A percentile compares a stretch with the other conserved stretches of the same genome.
phyloP scores from a whole-genome alignment of 176 grass and related monocot genomes.

The Secale cereale region DNA sequence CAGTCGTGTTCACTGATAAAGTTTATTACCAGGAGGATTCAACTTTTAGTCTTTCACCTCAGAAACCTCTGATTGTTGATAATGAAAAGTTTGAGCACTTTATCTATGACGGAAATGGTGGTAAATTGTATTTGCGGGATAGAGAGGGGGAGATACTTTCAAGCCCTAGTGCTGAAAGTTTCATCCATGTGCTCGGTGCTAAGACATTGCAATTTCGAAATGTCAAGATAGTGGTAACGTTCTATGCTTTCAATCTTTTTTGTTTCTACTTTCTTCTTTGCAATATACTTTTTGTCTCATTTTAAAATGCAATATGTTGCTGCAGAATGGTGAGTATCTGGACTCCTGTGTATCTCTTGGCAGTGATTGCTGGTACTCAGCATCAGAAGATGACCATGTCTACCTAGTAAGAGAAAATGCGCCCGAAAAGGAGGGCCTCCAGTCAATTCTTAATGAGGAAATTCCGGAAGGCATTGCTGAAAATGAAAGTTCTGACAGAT shows the following conservation, averaged over 20 bases:
- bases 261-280: slow-evolving; percentile 10
- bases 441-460: slow-evolving; percentile 34
- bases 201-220: slow-evolving; percentile 86
- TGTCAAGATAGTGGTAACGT: slow-evolving; percentile 88
- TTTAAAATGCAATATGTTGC: slow-evolving; percentile 33
- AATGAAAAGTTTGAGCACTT: slow-evolving; percentile 83
- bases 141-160: slow-evolving; percentile 61
- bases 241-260: slow-evolving; percentile 29
- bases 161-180: slow-evolving; percentile 57
- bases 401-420: slow-evolving; percentile 50
- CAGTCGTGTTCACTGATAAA: slow-evolving; percentile 66
- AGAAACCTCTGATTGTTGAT: slow-evolving; percentile 87
- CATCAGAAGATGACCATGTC: slow-evolving; percentile 72
- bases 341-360: slow-evolving; percentile 87
- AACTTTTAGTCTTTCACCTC: slow-evolving; percentile 69
- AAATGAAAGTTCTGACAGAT: slow-evolving; percentile 32
- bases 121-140: slow-evolving; percentile 83
- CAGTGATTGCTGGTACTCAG: slow-evolving; percentile 84
- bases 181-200: slow-evolving; percentile 73
- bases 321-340: slow-evolving; percentile 87
- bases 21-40: slow-evolving; percentile 66
- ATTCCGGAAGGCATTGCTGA: slow-evolving; percentile 18
- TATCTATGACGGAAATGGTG: slow-evolving; percentile 92
- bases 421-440: slow-evolving; percentile 19
- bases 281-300: slow-evolving; percentile 11